A percentile compares a stretch with the other conserved stretches of the same genome.
Evolutionary conservation across 805 yeast genomes (phyloP).

Genomic region (Myxozyma mucilagina): DNA sequence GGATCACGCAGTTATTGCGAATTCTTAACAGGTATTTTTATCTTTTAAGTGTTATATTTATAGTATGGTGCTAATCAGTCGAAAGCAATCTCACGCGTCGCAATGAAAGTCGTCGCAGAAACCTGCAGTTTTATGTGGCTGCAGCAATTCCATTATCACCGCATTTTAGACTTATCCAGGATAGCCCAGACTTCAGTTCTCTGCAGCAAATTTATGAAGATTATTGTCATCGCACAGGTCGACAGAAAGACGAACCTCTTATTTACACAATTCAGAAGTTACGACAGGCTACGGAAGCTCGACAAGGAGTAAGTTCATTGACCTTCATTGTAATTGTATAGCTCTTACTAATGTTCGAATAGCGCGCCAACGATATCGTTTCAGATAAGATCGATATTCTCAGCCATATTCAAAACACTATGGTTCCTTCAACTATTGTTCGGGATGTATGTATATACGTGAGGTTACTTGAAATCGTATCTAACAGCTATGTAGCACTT

Average conservation of each 20-base stretch:
- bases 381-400: conserved; percentile 89
- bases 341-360: not conserved
- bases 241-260: conserved; percentile 85
- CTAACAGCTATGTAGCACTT: conserved; percentile 49
- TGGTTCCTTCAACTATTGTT: conserved; percentile 82
- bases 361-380: conserved; percentile 36
- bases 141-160: conserved; percentile 92
- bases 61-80: not conserved
- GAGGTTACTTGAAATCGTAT: not conserved
- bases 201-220: conserved; percentile 86
- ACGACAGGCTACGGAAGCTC: conserved; percentile 89
- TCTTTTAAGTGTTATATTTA: not conserved
- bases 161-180: conserved; percentile 85
- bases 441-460: conserved; percentile 47
- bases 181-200: conserved; percentile 72
- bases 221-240: conserved; percentile 69
- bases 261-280: conserved; percentile 81
- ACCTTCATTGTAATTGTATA: not conserved
- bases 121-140: conserved; percentile 82
- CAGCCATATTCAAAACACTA: conserved; percentile 80
- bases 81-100: conserved; percentile 67
- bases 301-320: conserved; percentile 43
- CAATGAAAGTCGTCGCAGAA: conserved; percentile 85
- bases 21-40: conserved; percentile 56
- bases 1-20: conserved; percentile 87